These are phyloP conservation scores for Cyclocybe cylindracea DNA, from an alignment of 768 basidiomycete genomes.

Conservation along the genomic window DNA sequence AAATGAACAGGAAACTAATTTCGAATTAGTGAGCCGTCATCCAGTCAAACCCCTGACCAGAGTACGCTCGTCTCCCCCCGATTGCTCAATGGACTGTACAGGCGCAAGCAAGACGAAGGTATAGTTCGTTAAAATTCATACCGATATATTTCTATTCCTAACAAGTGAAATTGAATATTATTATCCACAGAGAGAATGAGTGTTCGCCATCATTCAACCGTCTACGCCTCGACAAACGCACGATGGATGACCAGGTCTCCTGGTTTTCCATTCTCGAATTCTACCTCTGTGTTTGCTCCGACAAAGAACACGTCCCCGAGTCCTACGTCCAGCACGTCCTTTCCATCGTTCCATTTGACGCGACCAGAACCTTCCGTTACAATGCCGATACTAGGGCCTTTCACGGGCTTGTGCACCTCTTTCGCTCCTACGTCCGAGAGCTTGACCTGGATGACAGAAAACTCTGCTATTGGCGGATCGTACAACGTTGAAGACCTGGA, in stretches of 20 bases:
- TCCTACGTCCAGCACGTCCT: slow-evolving; percentile 38
- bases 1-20: no score
- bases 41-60: no score
- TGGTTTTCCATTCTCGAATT: slow-evolving; percentile 40
- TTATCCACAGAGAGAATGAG: no score
- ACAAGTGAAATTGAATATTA: no score
- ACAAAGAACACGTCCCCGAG: slow-evolving; percentile 83
- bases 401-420: slow-evolving; percentile 55
- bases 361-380: slow-evolving; percentile 68
- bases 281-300: slow-evolving; percentile 65
- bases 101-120: no score
- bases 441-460: slow-evolving; percentile 74
- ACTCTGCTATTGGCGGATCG: slow-evolving; percentile 92
- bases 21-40: no score
- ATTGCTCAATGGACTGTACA: no score
- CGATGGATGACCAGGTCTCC: slow-evolving; percentile 57
- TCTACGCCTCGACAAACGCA: slow-evolving; percentile 57
- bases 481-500: slow-evolving; percentile 51
- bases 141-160: no score
- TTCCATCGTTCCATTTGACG: slow-evolving; percentile 47
- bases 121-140: no score
- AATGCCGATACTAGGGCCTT: slow-evolving; percentile 86
- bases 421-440: slow-evolving; percentile 49
- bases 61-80: no score
- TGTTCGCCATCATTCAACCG: no score